Evolutionary conservation across 2,329 filamentous ascomycete genomes (phyloP).

Genomic region (Fusarium sp.): DNA sequence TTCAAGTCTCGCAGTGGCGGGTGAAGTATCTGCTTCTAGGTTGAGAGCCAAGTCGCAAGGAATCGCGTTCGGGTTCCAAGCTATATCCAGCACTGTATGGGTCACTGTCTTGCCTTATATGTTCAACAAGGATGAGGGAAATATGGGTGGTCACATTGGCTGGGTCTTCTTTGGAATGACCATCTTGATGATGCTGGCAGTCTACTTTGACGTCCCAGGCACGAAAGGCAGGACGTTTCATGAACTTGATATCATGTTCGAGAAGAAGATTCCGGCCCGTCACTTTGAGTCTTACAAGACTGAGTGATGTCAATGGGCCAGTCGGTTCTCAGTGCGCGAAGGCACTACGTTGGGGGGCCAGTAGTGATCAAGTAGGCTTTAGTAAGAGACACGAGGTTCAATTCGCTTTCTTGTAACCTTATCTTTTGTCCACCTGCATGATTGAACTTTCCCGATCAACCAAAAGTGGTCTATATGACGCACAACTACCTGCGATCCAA

Average conservation of each 20-base stretch:
- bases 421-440: too few species aligned
- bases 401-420: too few species aligned
- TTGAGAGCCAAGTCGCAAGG: slow-evolving; percentile 18
- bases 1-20: slow-evolving; percentile 17
- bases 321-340: too few species aligned
- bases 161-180: slow-evolving; percentile 23
- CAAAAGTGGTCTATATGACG: too few species aligned
- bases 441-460: too few species aligned
- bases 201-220: slow-evolving; percentile 22
- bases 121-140: slow-evolving; percentile 24
- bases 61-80: slow-evolving; percentile 17
- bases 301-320: background rate
- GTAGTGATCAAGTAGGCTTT: too few species aligned
- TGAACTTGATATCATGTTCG: slow-evolving; percentile 21
- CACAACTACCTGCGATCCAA: too few species aligned
- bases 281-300: slow-evolving; percentile 6
- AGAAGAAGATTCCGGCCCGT: slow-evolving; percentile 12
- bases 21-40: slow-evolving; percentile 21
- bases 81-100: slow-evolving; percentile 13
- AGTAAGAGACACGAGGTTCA: too few species aligned
- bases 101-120: slow-evolving; percentile 15
- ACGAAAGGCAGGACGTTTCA: slow-evolving; percentile 21
- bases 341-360: too few species aligned
- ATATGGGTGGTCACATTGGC: slow-evolving; percentile 19
- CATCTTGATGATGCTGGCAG: slow-evolving; percentile 3